A percentile compares a stretch with the other conserved stretches of the same genome.
Evolutionary conservation across 2,329 filamentous ascomycete species (phyloP).

Genomic region (Curvularia sp.): DNA sequence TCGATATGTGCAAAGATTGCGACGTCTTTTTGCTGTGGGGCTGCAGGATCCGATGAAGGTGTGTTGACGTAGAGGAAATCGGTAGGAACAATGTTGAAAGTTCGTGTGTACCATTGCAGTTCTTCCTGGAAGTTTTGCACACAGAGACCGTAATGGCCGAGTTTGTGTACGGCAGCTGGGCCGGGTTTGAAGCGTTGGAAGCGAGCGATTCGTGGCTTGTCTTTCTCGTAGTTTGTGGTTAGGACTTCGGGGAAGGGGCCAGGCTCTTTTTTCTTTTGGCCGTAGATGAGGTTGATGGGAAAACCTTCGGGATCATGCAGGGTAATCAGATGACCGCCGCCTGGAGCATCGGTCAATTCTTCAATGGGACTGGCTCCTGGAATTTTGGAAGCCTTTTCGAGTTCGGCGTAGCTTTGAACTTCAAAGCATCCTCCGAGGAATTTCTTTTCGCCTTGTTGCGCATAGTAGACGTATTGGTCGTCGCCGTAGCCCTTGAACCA

Average conservation of each 20-base stretch:
- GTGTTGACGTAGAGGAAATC: slow-evolving; percentile 52
- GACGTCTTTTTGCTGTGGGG: slow-evolving; percentile 44
- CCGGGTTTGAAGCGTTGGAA: slow-evolving; percentile 62
- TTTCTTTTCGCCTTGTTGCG: slow-evolving; percentile 57
- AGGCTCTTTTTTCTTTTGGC: slow-evolving; percentile 57
- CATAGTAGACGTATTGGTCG: slow-evolving; percentile 66
- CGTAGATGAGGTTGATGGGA: slow-evolving; percentile 64
- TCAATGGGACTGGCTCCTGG: slow-evolving; percentile 58
- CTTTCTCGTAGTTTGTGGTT: slow-evolving; percentile 51
- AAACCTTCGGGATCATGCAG: slow-evolving; percentile 60
- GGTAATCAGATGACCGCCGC: slow-evolving; percentile 60
- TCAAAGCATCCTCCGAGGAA: slow-evolving; percentile 67
- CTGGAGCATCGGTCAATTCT: slow-evolving; percentile 59
- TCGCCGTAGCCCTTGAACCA: slow-evolving; percentile 68
- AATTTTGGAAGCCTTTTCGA: slow-evolving; percentile 57
- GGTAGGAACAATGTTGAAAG: slow-evolving; percentile 57
- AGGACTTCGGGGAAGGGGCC: slow-evolving; percentile 59
- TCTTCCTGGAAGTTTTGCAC: slow-evolving; percentile 49
- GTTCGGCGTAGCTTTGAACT: slow-evolving; percentile 63
- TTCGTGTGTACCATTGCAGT: slow-evolving; percentile 54
- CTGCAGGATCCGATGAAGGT: background rate
- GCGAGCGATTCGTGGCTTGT: slow-evolving; percentile 57
- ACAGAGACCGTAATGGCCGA: slow-evolving; percentile 58
- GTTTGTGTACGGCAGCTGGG: slow-evolving; percentile 58
- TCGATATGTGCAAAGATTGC: slow-evolving; percentile 64